Evolutionary conservation across 2,329 filamentous ascomycete species (phyloP), one percentile per base, ranked within the genome.

Genomic region (Exophiala viscosa): DNA sequence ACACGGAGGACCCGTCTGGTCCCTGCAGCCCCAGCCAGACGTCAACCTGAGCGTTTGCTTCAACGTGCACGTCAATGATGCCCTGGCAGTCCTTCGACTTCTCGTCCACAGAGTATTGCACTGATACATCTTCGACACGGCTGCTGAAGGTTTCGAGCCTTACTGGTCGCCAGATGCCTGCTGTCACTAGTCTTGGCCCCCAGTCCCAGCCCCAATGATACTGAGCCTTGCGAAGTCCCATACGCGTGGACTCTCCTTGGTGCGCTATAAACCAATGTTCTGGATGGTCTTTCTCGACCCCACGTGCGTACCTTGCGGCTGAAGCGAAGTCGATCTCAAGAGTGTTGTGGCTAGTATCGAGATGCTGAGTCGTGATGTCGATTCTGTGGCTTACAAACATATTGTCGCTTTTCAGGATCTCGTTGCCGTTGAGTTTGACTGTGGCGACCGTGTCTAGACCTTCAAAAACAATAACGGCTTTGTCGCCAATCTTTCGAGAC

Each of bases 361-460:
- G 17, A 45, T 39, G 10, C 5, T 35, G 15, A 2, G 32, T 32
- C 14, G 17, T 33, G 10, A 59, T 42, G 55, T 90, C 81, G 2
- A 89, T 79, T 3, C 86, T 77, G 61, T 89, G 79, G 0, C 84
- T 82, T 3, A 85, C 73, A 64, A 92, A 92, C 88, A 92, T 91
- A 68, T 89, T 91, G 48, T 88, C 82, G 10, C 81, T 81, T 65
- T 86, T 78, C 3, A 91, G 73, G 32, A 92, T 83, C 2, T 76
- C 74, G 6, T 76, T 70, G 17, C 82, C 85, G 61, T 92, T 88
- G 15, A 93, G 73, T 34, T 76, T 71, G 18, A 90, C 87, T 0
- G 78, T 85, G 1, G 87, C 87, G 69, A 87, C 89, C 0, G 88
- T 92, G 66, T 92, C 88, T 41, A 93, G 75, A 0, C 88, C 88